Evolutionary conservation across 2,329 filamentous ascomycete species (phyloP), one percentile per base, ranked within the genome.

Genomic region (Trichoderma sp.): DNA sequence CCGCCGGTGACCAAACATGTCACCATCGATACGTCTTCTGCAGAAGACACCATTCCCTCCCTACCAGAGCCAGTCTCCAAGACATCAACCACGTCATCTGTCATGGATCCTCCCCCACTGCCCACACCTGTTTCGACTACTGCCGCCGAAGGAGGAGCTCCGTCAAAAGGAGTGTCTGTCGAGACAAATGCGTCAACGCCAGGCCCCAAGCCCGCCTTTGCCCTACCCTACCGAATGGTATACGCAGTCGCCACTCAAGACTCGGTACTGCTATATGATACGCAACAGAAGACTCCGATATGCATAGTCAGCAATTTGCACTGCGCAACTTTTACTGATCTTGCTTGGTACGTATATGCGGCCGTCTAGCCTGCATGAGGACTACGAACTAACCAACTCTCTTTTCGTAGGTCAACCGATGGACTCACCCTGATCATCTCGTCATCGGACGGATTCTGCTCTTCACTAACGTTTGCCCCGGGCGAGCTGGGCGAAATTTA

Each of bases 391-490:
- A 68, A 68, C 21, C 14, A 75, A 3, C 11, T 80, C 37, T 40
- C 14, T 69, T 58, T 72, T 77, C 69, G 31, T 64, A 84, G 83
- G 83, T 84, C 85, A 56, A 84, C 78, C 64, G 84, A 87, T 69
- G 85, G 85, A 40, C 75, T 80, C 35, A 85, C 83, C 1, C 83
- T 99, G 27, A 85, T 99, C 61, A 96, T 99, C 82, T 96, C 94
- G n/a, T 99, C 96, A 0, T 97, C 96, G 0, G 96, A 99, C 79
- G 96, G 96, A 0, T 99, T 98, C 82, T 99, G 96, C 79, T 99
- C 96, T 0, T 91, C 92, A 0, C 84, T 99, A 6, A 92, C 94
- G 0, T 99, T 99, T 77, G 81, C 88, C 1, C 84, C 91, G 2
- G 92, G 93, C 10, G 96, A 99, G 79, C 83, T 99, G 1, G 96